These are phyloP conservation scores for Ormosia emarginata DNA, from an alignment of 306 rosid species.

Conservation along the genomic window DNA sequence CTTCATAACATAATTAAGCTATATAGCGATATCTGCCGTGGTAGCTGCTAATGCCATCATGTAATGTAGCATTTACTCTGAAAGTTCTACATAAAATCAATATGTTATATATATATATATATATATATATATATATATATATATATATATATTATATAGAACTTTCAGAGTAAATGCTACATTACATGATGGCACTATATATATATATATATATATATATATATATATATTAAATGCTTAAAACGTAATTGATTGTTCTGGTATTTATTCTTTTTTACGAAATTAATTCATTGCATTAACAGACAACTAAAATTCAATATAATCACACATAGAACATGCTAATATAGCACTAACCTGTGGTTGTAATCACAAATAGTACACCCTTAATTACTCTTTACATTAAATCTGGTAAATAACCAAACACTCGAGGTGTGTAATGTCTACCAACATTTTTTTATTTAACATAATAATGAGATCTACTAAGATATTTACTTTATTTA, in stretches of 20 bases:
- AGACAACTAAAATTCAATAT: conserved; percentile 1
- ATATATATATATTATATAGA: too few relatives aligned
- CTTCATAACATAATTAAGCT: too few relatives aligned
- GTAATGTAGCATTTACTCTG: neutral
- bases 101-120: neutral
- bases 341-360: neutral
- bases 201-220: too few relatives aligned
- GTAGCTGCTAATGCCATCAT: neutral
- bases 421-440: neutral
- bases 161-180: too few relatives aligned
- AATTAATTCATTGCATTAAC: neutral
- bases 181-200: too few relatives aligned
- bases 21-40: neutral
- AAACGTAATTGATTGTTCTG: neutral
- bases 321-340: neutral
- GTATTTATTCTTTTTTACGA: neutral
- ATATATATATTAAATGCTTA: neutral
- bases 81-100: neutral
- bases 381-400: neutral
- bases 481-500: conserved; percentile 41
- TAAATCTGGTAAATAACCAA: neutral
- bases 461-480: neutral
- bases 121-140: too few relatives aligned
- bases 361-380: neutral
- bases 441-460: neutral